A percentile compares a stretch with the other conserved stretches of the same genome.
Evolutionary conservation across 106 monocot species (phyloP).

Genomic region (Allium fistulosum): DNA sequence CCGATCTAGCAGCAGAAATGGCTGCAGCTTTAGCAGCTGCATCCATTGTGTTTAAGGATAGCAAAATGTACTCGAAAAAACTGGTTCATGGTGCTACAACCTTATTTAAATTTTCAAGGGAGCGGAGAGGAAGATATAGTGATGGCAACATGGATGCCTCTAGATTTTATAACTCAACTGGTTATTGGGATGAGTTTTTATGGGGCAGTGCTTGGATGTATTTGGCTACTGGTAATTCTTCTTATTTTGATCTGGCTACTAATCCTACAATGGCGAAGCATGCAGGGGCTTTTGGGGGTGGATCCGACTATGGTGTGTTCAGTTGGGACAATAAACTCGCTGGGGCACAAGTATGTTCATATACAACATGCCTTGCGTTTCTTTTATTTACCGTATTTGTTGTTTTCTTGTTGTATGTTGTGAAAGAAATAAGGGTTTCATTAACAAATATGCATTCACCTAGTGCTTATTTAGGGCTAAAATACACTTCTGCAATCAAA

Average conservation of each 20-base stretch:
- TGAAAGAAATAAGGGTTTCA: too few species aligned
- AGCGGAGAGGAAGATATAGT: conserved; percentile 11
- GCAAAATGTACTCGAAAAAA: conserved; percentile 5
- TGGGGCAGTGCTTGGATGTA: conserved; percentile 16
- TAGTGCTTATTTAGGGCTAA: too few species aligned
- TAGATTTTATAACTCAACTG: conserved; percentile 6
- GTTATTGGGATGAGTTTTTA: conserved; percentile 13
- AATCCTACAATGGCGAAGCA: conserved; percentile 16
- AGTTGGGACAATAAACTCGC: conserved; percentile 15
- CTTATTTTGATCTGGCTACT: conserved; percentile 10
- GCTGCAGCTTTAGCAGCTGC: conserved; percentile 10
- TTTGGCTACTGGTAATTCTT: conserved; percentile 11
- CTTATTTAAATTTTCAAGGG: conserved; percentile 10
- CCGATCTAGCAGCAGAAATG: conserved; percentile 13
- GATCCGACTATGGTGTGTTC: conserved; percentile 11
- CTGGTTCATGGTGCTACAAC: conserved; percentile 14
- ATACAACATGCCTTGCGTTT: background rate
- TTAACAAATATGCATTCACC: too few species aligned
- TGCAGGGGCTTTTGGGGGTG: conserved; percentile 13
- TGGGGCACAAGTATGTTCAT: conserved; percentile 13
- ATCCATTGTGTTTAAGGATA: conserved; percentile 13
- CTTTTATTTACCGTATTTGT: background rate
- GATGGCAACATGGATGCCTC: conserved; percentile 4
- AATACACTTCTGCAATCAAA: too few species aligned
- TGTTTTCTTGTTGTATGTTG: too few species aligned